Percentiles rank a stretch among this genome's conserved stretches.
These are phyloP conservation scores for Nicotiana benthamiana DNA, from an alignment of 257 asterid genomes.

Conservation along the genomic window DNA sequence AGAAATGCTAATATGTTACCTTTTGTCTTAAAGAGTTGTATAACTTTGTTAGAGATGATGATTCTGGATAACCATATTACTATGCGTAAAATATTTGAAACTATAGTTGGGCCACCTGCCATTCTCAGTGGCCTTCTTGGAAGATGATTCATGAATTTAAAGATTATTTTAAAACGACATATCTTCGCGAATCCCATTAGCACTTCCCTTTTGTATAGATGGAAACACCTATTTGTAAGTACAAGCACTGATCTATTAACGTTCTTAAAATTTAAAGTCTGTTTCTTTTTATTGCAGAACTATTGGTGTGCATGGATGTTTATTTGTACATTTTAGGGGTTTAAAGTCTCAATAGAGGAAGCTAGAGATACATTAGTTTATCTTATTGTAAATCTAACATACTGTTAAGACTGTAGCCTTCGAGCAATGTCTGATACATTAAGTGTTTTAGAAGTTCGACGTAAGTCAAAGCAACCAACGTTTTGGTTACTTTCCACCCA, in stretches of 20 bases:
- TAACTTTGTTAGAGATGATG: slow-evolving; percentile 52
- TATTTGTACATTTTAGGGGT: neutral
- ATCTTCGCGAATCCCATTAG: slow-evolving; percentile 66
- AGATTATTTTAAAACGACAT: slow-evolving; percentile 36
- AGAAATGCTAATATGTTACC: neutral
- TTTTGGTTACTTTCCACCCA: too few species aligned
- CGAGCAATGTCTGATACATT: too few species aligned
- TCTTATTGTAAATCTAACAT: too few species aligned
- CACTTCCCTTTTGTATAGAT: slow-evolving; percentile 34
- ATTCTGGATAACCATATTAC: slow-evolving; percentile 54
- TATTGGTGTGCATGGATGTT: neutral
- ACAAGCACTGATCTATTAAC: neutral
- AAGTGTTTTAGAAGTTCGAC: too few species aligned
- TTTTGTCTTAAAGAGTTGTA: slow-evolving; percentile 61
- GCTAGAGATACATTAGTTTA: too few species aligned
- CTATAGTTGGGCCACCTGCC: slow-evolving; percentile 45
- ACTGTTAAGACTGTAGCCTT: too few species aligned
- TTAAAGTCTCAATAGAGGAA: too few species aligned
- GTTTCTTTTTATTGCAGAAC: neutral
- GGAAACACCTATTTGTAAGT: neutral
- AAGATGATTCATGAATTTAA: slow-evolving; percentile 27
- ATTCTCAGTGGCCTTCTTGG: slow-evolving; percentile 47
- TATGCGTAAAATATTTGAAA: slow-evolving; percentile 45
- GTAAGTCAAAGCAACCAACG: too few species aligned
- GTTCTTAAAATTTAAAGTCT: neutral